Conservation (phyloP, 2,329 filamentous ascomycete genomes). For the Acrocalymma vagum region DNA sequence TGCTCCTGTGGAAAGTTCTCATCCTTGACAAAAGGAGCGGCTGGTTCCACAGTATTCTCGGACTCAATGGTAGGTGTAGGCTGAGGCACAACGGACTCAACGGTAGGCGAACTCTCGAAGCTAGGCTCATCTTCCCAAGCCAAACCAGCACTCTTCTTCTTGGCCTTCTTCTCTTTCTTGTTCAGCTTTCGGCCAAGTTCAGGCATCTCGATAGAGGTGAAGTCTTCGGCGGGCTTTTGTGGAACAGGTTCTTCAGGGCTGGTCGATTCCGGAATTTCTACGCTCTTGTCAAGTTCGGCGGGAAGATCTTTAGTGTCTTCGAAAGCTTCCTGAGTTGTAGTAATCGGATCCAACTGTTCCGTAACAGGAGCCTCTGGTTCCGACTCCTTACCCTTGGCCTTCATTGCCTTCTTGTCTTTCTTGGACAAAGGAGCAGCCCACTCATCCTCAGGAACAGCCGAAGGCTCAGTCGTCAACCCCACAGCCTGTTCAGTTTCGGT, state of each 20-base stretch:
- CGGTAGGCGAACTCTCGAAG: conserved; percentile 2
- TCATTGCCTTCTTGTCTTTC: conserved; percentile 21
- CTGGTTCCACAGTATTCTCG: not conserved
- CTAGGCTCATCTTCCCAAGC: conserved; percentile 14
- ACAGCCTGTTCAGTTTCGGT: conserved; percentile 1
- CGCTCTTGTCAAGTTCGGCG: conserved; percentile 5
- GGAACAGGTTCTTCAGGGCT: not conserved
- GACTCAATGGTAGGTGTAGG: not conserved
- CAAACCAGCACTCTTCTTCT: conserved; percentile 25
- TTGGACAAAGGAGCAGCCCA: conserved; percentile 5
- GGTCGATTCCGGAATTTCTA: conserved; percentile 1
- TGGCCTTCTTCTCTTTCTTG: conserved; percentile 43
- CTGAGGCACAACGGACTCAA: conserved; percentile 5
- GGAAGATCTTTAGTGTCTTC: conserved; percentile 7
- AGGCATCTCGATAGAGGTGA: conserved; percentile 19
- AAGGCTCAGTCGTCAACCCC: too few relatives aligned
- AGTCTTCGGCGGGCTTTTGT: conserved; percentile 5
- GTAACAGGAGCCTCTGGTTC: conserved; percentile 15
- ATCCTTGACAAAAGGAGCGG: not conserved
- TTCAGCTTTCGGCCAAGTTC: conserved; percentile 36
- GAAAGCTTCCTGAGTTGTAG: not conserved
- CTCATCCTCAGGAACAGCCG: conserved; percentile 10
- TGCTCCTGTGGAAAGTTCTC: too few relatives aligned
- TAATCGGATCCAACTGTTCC: conserved; percentile 11
- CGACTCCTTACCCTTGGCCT: conserved; percentile 28